phyloP scores from a whole-genome alignment of 257 asterid species.

The Gentiana dahurica region DNA sequence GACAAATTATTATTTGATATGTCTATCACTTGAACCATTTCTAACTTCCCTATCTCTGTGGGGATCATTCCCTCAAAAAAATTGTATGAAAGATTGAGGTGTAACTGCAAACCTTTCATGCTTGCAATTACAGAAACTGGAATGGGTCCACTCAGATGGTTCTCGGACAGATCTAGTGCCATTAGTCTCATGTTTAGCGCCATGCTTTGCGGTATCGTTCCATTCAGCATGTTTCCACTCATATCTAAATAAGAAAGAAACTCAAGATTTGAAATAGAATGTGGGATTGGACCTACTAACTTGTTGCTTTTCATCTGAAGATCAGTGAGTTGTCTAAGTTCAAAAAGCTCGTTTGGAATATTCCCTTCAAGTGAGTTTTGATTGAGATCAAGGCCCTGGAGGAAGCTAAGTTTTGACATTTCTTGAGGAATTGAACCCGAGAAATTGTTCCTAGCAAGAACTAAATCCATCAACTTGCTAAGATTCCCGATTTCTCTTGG shows the following conservation, averaged over 20 bases:
- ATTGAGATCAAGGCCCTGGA: conserved; percentile 49
- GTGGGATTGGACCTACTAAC: conserved; percentile 47
- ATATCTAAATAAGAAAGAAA: conserved; percentile 47
- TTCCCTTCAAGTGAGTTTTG: conserved; percentile 43
- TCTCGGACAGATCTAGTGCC: conserved; percentile 41
- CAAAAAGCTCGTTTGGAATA: conserved; percentile 42
- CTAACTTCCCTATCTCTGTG: conserved; percentile 23
- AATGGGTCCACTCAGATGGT: conserved; percentile 1
- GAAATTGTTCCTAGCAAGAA: conserved; percentile 35
- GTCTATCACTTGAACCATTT: no score
- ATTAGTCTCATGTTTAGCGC: conserved; percentile 28
- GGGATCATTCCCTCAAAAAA: conserved; percentile 48
- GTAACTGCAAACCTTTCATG: conserved; percentile 51
- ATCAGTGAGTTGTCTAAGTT: conserved; percentile 40
- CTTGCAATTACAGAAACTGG: conserved; percentile 35
- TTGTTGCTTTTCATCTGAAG: conserved; percentile 44
- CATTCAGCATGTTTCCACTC: conserved; percentile 55
- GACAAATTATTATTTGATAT: no score
- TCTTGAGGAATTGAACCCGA: conserved; percentile 51
- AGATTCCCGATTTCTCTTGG: conserved; percentile 58
- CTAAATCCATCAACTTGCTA: conserved; percentile 34
- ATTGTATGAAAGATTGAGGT: conserved; percentile 60
- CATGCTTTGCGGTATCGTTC: conserved; percentile 45
- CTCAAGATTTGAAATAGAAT: conserved; percentile 32
- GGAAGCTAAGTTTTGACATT: conserved; percentile 38